Conservation (phyloP, 2,329 filamentous ascomycete genomes). For the Aspergillus sp. region DNA sequence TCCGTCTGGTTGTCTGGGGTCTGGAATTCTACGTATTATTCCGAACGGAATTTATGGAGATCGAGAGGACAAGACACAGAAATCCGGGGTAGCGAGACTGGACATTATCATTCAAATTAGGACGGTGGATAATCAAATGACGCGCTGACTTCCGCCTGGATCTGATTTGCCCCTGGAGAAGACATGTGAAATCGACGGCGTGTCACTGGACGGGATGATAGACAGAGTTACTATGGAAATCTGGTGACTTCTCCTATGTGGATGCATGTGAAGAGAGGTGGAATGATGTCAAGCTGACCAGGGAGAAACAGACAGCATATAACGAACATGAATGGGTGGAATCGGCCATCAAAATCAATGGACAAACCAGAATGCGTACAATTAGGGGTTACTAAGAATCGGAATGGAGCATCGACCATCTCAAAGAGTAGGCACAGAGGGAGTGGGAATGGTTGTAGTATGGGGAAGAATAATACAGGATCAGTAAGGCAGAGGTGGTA, state of each 20-base stretch:
- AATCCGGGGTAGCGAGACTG: too few species aligned
- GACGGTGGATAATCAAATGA: too few species aligned
- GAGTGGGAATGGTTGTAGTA: not conserved
- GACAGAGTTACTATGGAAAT: not conserved
- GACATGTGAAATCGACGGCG: conserved; percentile 11
- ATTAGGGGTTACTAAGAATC: conserved; percentile 15
- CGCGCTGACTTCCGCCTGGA: too few species aligned
- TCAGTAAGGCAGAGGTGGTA: not conserved
- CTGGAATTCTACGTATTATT: too few species aligned
- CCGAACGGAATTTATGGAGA: too few species aligned
- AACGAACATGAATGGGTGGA: not conserved
- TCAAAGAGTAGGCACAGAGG: not conserved
- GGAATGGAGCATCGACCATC: not conserved
- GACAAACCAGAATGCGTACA: conserved; percentile 17
- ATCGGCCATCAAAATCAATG: not conserved
- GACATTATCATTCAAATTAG: too few species aligned
- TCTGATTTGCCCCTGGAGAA: not conserved
- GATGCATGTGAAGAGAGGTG: too few species aligned
- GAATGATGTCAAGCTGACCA: not conserved
- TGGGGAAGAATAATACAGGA: conserved; percentile 11
- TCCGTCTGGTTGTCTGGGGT: too few species aligned
- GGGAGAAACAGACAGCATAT: not conserved
- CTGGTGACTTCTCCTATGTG: too few species aligned
- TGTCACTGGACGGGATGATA: not conserved
- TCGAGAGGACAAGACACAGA: too few species aligned